These are phyloP conservation scores for Ganoderma multipileum DNA, from an alignment of 1,284 basidiomycete species.

Conservation along the genomic window DNA sequence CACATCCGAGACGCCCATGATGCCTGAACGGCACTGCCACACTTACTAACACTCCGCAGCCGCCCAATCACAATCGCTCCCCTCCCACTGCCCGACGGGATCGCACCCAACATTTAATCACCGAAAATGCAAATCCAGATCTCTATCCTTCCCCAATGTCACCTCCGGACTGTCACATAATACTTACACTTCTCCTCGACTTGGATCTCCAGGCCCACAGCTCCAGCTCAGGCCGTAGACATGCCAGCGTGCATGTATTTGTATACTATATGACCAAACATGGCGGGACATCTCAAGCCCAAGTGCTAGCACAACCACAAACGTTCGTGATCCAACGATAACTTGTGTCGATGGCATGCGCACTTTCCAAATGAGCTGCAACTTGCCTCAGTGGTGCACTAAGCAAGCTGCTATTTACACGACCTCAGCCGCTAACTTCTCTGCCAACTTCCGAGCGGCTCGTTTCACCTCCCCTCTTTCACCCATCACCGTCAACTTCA, in stretches of 20 bases:
- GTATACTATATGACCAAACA: too few species aligned
- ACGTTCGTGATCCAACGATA: too few species aligned
- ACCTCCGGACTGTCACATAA: too few species aligned
- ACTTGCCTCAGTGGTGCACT: not conserved
- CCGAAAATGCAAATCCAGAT: not conserved
- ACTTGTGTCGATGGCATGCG: too few species aligned
- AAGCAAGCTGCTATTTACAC: conserved; percentile 9
- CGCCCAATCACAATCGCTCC: too few species aligned
- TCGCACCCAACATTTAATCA: not conserved
- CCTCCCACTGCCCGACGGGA: too few species aligned
- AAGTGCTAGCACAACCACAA: too few species aligned
- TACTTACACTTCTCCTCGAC: not conserved
- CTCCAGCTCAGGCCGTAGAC: too few species aligned
- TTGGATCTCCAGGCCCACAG: not conserved
- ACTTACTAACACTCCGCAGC: not conserved
- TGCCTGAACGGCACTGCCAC: not conserved
- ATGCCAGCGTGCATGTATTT: too few species aligned
- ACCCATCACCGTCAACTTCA: conserved; percentile 87
- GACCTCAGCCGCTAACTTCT: conserved; percentile 50
- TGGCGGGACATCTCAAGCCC: too few species aligned
- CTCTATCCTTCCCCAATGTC: too few species aligned
- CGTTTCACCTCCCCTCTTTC: conserved; percentile 80
- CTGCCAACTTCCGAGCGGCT: conserved; percentile 63
- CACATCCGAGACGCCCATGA: not conserved
- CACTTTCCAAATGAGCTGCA: too few species aligned